phyloP scores from a whole-genome alignment of 345 rosid genomes.

The Alliaria petiolata region DNA sequence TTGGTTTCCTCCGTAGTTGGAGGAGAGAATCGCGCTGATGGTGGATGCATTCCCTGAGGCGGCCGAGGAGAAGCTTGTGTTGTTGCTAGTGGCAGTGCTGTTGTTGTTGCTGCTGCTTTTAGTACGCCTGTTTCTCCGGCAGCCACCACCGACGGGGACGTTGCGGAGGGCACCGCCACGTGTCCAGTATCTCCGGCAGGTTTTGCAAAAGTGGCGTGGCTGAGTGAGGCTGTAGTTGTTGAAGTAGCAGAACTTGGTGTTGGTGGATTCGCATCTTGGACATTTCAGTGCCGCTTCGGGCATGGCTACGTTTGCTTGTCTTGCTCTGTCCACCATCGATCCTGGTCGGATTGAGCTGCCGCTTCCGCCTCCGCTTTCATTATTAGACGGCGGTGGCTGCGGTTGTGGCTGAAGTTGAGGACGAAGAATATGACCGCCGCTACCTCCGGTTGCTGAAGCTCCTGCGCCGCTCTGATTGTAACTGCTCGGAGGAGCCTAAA shows the following conservation, averaged over 20 bases:
- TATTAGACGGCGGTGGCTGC: constrained; percentile 41
- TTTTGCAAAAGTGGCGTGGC: constrained; percentile 98
- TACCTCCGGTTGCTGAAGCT: constrained; percentile 32
- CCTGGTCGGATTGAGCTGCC: constrained; percentile 71
- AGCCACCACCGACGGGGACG: constrained; percentile 96
- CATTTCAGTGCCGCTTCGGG: constrained; percentile 79
- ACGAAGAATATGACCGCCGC: constrained; percentile 32
- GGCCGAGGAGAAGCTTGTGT: constrained; percentile 12
- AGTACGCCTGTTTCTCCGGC: constrained; percentile 79
- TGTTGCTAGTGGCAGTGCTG: constrained; percentile 28
- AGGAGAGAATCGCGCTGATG: constrained; percentile 30
- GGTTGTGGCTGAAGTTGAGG: constrained; percentile 54
- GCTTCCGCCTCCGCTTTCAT: constrained; percentile 47
- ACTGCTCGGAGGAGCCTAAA: constrained; percentile 30
- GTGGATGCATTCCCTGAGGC: constrained; percentile 25
- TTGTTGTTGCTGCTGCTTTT: constrained; percentile 41
- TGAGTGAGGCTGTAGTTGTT: constrained; percentile 95
- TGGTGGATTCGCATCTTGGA: constrained; percentile 91
- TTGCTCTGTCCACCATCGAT: constrained; percentile 92
- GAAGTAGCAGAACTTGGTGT: constrained; percentile 96
- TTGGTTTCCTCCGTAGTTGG: constrained; percentile 29
- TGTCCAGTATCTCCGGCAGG: constrained; percentile 98
- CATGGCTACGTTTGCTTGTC: constrained; percentile 73
- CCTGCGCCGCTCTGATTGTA: constrained; percentile 38
- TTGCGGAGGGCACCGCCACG: constrained; percentile 84